A percentile compares a stretch with the other conserved stretches of the same genome.
phyloP scores from a whole-genome alignment of 495 filamentous ascomycete genomes.

The Penicillium lividum region DNA sequence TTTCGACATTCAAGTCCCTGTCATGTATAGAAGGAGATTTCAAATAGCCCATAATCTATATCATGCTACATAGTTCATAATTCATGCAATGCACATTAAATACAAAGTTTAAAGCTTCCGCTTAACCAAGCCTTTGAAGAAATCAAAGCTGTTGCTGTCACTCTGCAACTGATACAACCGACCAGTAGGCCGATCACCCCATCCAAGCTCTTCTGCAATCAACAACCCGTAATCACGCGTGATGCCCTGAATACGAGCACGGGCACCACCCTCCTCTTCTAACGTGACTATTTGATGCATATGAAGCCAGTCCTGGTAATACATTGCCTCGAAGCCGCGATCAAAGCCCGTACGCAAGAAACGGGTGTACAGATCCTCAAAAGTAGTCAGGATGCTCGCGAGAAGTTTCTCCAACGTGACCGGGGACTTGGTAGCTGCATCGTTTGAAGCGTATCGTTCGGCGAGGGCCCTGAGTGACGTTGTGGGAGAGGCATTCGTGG shows the following conservation, averaged over 20 bases:
- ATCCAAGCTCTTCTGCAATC: constrained; percentile 76
- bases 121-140: constrained; percentile 85
- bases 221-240: constrained; percentile 86
- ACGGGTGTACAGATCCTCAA: constrained; percentile 73
- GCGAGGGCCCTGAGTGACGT: constrained; percentile 79
- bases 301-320: constrained; percentile 90
- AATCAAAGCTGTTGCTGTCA: constrained; percentile 99
- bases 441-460: constrained; percentile 29
- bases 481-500: constrained; percentile 81
- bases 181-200: constrained; percentile 71
- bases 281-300: constrained; percentile 86
- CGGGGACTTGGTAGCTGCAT: constrained; percentile 35
- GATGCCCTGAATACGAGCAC: constrained; percentile 84
- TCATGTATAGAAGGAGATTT: too few species aligned
- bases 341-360: constrained; percentile 77
- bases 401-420: constrained; percentile 81
- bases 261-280: constrained; percentile 76
- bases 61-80: too few species aligned
- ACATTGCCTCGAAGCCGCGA: constrained; percentile 66
- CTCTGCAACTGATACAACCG: constrained; percentile 83
- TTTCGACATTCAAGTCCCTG: not conserved
- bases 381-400: constrained; percentile 75
- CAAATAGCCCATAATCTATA: too few species aligned
- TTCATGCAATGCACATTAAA: not conserved
- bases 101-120: constrained; percentile 56